Base-by-base conservation (phyloP, 495 filamentous ascomycete genomes). In the Talaromyces stipitatus region DNA sequence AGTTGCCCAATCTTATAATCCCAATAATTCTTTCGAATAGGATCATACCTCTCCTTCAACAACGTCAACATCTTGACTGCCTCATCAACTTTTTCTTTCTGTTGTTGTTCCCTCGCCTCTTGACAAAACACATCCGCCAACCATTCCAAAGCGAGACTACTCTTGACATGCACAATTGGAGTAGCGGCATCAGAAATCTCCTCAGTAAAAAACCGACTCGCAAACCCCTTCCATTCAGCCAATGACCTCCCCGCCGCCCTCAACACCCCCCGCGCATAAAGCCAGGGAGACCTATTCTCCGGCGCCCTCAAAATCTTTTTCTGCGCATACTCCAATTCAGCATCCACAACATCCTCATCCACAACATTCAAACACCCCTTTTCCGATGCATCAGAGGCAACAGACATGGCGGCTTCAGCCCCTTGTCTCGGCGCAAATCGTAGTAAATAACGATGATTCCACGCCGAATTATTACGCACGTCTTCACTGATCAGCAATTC, bases 361-460 rank as follows among this genome's bases (percentile, higher is more conserved):
- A 87, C 78, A 38, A 78, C 64, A 18, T 64, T 46, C 18, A 74
- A 56, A 70, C 63, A 47, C 32, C 70, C 68, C 65, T 75, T 74
- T 32, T 6, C 53, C 1, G 4, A 22, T 12, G 32, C 32, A n/a
- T 3, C 3, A 29, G 9, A 4, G 32, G 6, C 70, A 55, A 74
- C 79, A 2, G 73, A 69, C 54, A 84, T 85, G 1, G 69, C 75
- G 2, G 69, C 73, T 22, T 71, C 65, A 0, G 56, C 68, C 59
- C 62, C 63, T 22, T 67, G 63, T 24, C 72, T 66, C 38, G 84
- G 76, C 0, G 87, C 87, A 66, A 97, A 96, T 2, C 94, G 82
- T 6, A 97, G 61, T 70, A 90, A 95, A 75, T 90, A 97, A 11
- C 94, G 84, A 74, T 98, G 95, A 61, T 91, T 95, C 94, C 94